Percentiles rank a stretch among this genome's conserved stretches.
Conservation (phyloP, 2,329 filamentous ascomycete genomes). For the Sordariomycetes sp. region DNA sequence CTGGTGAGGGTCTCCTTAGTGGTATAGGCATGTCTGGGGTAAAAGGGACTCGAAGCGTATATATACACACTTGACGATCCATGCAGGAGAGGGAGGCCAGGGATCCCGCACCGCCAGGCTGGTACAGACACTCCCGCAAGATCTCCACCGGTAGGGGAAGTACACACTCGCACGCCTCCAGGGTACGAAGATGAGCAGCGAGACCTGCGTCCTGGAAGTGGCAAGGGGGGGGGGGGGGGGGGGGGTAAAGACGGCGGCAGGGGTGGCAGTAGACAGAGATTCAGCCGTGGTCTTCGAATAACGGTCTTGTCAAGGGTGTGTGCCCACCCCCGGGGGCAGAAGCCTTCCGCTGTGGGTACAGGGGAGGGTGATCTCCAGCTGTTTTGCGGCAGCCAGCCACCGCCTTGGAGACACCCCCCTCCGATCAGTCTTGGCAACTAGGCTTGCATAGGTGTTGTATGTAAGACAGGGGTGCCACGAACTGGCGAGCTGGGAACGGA, state of each 20-base stretch:
- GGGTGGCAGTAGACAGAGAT: no score
- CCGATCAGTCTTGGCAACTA: not conserved
- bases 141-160: not conserved
- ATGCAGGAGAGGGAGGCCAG: not conserved
- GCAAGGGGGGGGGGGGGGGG: no score
- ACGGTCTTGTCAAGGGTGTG: no score
- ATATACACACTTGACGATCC: not conserved
- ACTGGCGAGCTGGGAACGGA: not conserved
- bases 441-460: not conserved
- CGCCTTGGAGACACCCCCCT: not conserved
- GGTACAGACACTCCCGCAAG: not conserved
- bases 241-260: no score
- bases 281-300: no score
- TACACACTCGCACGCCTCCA: not conserved
- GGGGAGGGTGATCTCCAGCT: no score
- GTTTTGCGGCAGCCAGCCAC: no score
- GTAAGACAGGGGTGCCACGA: not conserved
- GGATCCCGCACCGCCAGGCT: not conserved
- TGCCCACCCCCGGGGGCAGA: no score
- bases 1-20: not conserved
- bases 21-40: not conserved
- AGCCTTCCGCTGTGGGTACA: no score
- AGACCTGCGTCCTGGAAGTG: not conserved
- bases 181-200: not conserved
- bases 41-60: not conserved